Evolutionary conservation across 768 basidiomycete genomes (phyloP), one percentile per base, ranked within the genome.

Genomic region (Mycena vitilis): DNA sequence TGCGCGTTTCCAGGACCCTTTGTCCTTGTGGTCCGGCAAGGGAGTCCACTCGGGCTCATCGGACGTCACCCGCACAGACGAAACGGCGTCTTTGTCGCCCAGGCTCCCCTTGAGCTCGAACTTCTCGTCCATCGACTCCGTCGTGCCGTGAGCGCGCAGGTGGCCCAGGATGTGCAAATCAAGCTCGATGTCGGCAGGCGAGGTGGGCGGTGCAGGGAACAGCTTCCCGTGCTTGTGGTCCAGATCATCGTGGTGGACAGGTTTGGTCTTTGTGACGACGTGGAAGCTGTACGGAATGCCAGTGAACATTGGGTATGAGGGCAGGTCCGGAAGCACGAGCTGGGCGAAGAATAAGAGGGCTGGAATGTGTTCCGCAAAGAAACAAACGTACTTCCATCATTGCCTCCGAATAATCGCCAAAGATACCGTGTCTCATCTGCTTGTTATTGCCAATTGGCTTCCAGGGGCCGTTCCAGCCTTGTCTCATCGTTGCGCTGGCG

Each of bases 131-230:
- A 72, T n/a, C 0, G 25, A 13, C 37, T 66, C 64, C 13, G 11
- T 20, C 30, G 25, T 45, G 23, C 23, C 16, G 34, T 55, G 60
- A 12, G 55, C 67, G 25, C 49, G 54, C 64, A 72, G 48, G 37
- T 44, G 60, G 15, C 71, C 71, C n/a, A 44, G 40, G 18, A 56
- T 64, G 45, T 59, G 37, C 8, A 72, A 22, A 7, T 10, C 15
- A 11, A 65, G 34, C 38, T 69, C 61, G 38, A 69, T 52, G 4
- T 72, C 60, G 49, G 60, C 60, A 15, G 71, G 55, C 23, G 67
- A 62, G 3, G 51, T 36, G 37, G 71, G 71, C 15, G 71, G 71
- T 20, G 71, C 51, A 16, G 71, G 71, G 67, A 72, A 72, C n/a
- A 72, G 64, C 45, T 69, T 71, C 1, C 37, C 60, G 54, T 59